A percentile compares a stretch with the other conserved stretches of the same genome.
These are phyloP conservation scores for Cladophialophora carrionii DNA, from an alignment of 2,329 filamentous ascomycete genomes.

Conservation along the genomic window DNA sequence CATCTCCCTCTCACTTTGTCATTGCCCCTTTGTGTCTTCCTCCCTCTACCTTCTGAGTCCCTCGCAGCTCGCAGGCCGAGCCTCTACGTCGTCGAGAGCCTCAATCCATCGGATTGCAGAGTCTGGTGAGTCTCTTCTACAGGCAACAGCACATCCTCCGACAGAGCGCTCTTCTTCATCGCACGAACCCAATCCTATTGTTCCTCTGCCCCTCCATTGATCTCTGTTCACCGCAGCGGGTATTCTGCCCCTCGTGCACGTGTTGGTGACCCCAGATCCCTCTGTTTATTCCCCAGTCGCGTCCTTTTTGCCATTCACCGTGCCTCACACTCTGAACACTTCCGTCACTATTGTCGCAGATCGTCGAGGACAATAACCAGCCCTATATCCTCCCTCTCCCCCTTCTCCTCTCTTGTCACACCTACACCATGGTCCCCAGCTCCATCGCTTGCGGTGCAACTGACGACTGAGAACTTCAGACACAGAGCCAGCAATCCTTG, in stretches of 20 bases:
- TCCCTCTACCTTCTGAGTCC: neutral
- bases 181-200: neutral
- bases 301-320: neutral
- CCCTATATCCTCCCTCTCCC: neutral
- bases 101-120: neutral
- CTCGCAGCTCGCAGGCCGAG: neutral
- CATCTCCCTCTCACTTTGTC: conserved; percentile 7
- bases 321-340: neutral
- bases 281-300: neutral
- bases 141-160: neutral
- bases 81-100: neutral
- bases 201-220: neutral
- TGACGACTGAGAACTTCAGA: conserved; percentile 1
- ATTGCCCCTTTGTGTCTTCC: neutral
- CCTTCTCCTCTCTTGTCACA: neutral
- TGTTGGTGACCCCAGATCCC: neutral
- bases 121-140: conserved; percentile 11
- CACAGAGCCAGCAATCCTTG: neutral
- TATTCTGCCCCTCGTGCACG: neutral
- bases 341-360: neutral
- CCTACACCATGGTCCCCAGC: neutral
- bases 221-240: neutral
- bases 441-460: neutral
- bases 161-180: neutral
- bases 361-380: neutral